Percentiles rank a stretch among this genome's conserved stretches.
phyloP scores from a whole-genome alignment of 192 early-diverging fungal genomes.

The Spizellomyces punctatus region DNA sequence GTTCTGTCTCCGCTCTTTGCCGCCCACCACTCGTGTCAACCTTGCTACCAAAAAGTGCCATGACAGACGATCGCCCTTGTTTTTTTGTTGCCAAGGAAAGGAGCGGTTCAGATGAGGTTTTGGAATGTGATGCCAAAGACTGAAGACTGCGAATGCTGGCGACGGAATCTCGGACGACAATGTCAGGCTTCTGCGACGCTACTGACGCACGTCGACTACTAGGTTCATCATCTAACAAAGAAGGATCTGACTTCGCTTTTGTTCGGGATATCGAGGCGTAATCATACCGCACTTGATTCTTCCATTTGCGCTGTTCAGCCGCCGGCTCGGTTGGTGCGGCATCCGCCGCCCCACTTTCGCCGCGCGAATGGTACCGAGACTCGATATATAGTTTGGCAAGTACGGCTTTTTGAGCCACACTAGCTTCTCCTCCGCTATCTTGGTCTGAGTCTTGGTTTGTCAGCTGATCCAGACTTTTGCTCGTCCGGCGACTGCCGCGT shows the following conservation, averaged over 20 bases:
- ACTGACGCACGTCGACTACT: neutral
- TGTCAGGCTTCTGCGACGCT: neutral
- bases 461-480: neutral
- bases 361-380: conserved; percentile 13
- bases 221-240: neutral
- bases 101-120: neutral
- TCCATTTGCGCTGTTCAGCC: conserved; percentile 14
- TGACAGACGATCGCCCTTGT: conserved; percentile 1
- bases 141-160: neutral
- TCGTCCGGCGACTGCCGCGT: neutral
- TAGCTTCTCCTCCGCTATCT: neutral
- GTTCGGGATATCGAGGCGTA: conserved; percentile 22
- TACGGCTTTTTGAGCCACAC: conserved; percentile 17
- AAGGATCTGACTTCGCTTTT: conserved; percentile 6
- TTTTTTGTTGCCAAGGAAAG: conserved; percentile 2
- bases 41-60: conserved; percentile 6
- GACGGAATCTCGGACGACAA: neutral
- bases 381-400: conserved; percentile 35
- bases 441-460: neutral
- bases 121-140: neutral
- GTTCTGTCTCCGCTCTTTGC: conserved; percentile 1
- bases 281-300: conserved; percentile 24
- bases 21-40: neutral
- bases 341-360: neutral
- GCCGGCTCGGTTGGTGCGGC: neutral